A percentile compares a stretch with the other conserved stretches of the same genome.
These are phyloP conservation scores for Aspergillus sp. DNA, from an alignment of 2,329 filamentous ascomycete genomes.

Conservation along the genomic window DNA sequence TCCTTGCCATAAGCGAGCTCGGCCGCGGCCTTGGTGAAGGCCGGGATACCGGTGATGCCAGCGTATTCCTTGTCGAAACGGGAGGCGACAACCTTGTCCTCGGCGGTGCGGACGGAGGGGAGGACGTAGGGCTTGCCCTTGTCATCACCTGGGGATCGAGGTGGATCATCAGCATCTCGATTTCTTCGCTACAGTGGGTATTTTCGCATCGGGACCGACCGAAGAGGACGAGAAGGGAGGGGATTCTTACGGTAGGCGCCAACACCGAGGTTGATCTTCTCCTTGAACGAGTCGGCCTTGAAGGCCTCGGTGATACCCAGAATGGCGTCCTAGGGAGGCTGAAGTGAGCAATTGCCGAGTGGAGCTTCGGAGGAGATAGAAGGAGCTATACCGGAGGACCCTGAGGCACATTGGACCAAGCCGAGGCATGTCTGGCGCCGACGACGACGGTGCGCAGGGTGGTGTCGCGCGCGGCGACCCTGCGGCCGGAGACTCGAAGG, in stretches of 20 bases:
- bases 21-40: slow-evolving; percentile 90
- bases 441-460: slow-evolving; percentile 37
- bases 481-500: slow-evolving; percentile 43
- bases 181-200: neutral
- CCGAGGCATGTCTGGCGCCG: slow-evolving; percentile 65
- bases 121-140: slow-evolving; percentile 97
- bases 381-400: slow-evolving; percentile 76
- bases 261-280: slow-evolving; percentile 99
- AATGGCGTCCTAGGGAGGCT: slow-evolving; percentile 40
- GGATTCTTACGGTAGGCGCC: slow-evolving; percentile 76
- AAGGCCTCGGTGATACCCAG: slow-evolving; percentile 85
- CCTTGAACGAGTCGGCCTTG: slow-evolving; percentile 88
- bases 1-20: slow-evolving; percentile 84
- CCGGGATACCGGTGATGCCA: slow-evolving; percentile 91
- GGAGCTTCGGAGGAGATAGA: neutral
- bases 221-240: neutral
- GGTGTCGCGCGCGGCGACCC: slow-evolving; percentile 38
- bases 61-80: slow-evolving; percentile 96
- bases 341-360: neutral
- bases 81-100: slow-evolving; percentile 76
- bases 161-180: neutral
- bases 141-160: slow-evolving; percentile 63
- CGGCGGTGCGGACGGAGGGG: slow-evolving; percentile 84
- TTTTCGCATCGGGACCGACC: neutral
- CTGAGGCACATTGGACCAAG: slow-evolving; percentile 88